Evolutionary conservation across 345 rosid genomes (phyloP), one percentile per base, ranked within the genome.

Genomic region (Pistacia integerrima): DNA sequence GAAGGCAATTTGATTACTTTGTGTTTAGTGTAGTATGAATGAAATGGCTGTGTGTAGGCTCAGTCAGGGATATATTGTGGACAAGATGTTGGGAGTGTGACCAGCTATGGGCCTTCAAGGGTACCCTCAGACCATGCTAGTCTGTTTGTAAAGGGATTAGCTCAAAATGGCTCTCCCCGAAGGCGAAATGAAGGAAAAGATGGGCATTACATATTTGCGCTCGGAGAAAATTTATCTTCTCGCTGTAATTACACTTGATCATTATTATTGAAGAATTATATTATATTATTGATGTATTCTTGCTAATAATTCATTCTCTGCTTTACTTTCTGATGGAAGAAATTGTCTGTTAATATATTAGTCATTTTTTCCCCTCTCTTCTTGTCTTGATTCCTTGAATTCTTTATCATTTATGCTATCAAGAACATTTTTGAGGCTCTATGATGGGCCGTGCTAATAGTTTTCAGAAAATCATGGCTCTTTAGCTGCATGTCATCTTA

Each of bases 171-270:
- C 82, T 84, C 88, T 78, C 90, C 91, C 77, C 92, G 85, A 30
- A 81, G 92, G 91, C 89, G 86, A 79, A 86, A 84, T 18, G 92
- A 87, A 85, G 91, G 89, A 89, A 91, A 91, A 86, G 94, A 91
- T 80, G 94, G 92, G 52, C 91, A 87, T 86, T 90, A 86, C 88
- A 76, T 86, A 83, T 90, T 89, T 85, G 88, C 86, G 22, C 79
- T 87, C 58, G 92, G 92, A 84, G 92, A 90, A 79, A 89, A 90
- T 84, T 84, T 90, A 84, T 87, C 92, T 51, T 78, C 89, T 80
- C 92, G 90, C 83, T 90, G 94, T 90, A 90, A 87, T 82, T 82
- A 81, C 85, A 72, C 89, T 87, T 70, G 61, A 85, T 77, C 84
- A 79, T 84, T 81, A 66, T 83, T 81, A 66, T 81, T 82, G 54